These are phyloP conservation scores for Hypoxylon sp. DNA, from an alignment of 2,329 filamentous ascomycete species.

Conservation along the genomic window DNA sequence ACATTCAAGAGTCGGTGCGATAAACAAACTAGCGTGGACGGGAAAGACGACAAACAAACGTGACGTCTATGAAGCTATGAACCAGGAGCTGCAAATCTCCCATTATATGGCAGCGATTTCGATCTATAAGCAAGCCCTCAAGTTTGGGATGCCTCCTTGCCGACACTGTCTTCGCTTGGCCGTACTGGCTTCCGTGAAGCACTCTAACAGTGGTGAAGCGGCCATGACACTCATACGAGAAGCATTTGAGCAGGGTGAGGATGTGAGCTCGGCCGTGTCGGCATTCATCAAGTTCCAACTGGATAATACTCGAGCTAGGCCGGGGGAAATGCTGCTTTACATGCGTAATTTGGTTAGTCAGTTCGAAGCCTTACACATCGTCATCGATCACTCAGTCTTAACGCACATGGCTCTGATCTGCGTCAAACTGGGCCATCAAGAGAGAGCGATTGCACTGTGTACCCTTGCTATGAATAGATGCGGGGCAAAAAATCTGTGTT, in stretches of 20 bases:
- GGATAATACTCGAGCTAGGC: slow-evolving; percentile 32
- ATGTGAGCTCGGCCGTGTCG: slow-evolving; percentile 51
- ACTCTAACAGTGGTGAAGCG: slow-evolving; percentile 39
- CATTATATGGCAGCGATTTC: slow-evolving; percentile 47
- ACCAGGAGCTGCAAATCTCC: slow-evolving; percentile 47
- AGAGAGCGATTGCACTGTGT: slow-evolving; percentile 43
- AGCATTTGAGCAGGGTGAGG: slow-evolving; percentile 52
- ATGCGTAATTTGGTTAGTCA: slow-evolving; percentile 40
- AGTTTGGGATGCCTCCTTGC: slow-evolving; percentile 49
- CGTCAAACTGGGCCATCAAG: slow-evolving; percentile 34
- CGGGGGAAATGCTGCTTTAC: slow-evolving; percentile 37
- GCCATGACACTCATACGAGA: slow-evolving; percentile 53
- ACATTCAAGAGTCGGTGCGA: slow-evolving; percentile 20
- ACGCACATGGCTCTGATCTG: slow-evolving; percentile 42
- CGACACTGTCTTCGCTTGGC: slow-evolving; percentile 57
- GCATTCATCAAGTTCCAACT: slow-evolving; percentile 41
- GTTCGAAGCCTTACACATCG: slow-evolving; percentile 42
- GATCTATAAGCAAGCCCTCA: slow-evolving; percentile 51
- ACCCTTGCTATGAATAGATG: slow-evolving; percentile 39
- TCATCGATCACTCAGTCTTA: slow-evolving; percentile 37
- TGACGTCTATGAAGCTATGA: slow-evolving; percentile 53
- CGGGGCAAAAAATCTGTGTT: slow-evolving; percentile 40
- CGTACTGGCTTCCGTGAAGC: slow-evolving; percentile 53
- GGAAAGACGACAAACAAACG: slow-evolving; percentile 43
- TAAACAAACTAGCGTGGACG: slow-evolving; percentile 37